phyloP scores from a whole-genome alignment of 495 filamentous ascomycete genomes.

The Glutinoglossum americanum region DNA sequence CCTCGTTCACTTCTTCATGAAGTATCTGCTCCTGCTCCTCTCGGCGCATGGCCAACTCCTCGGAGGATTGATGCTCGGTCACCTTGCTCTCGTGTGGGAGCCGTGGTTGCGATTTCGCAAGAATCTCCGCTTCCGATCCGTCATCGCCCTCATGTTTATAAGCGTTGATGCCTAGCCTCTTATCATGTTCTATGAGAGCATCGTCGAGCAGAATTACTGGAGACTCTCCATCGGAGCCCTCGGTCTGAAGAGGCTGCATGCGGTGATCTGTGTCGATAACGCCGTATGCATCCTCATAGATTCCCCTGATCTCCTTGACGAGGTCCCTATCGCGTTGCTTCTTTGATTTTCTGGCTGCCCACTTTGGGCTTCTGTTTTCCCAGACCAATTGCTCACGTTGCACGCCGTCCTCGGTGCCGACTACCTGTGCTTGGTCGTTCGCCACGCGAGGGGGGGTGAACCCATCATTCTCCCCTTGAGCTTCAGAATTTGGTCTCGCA shows the following conservation, averaged over 20 bases:
- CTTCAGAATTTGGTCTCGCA: neutral
- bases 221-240: neutral
- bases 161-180: neutral
- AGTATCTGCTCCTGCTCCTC: slow-evolving; percentile 5
- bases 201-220: neutral
- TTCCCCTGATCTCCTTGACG: slow-evolving; percentile 19
- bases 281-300: slow-evolving; percentile 27
- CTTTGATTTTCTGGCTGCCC: neutral
- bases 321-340: slow-evolving; percentile 14
- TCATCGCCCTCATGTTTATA: neutral
- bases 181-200: neutral
- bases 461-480: neutral
- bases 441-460: neutral
- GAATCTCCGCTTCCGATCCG: neutral
- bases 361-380: neutral
- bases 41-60: neutral
- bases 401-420: neutral
- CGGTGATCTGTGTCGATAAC: slow-evolving; percentile 21
- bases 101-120: neutral
- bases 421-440: neutral
- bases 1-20: slow-evolving; percentile 6
- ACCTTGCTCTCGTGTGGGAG: neutral
- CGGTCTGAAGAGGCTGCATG: neutral
- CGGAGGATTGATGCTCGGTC: neutral
- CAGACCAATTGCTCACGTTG: neutral